A percentile compares a stretch with the other conserved stretches of the same genome.
These are phyloP conservation scores for Mycena chlorophos DNA, from an alignment of 768 basidiomycete species.

Conservation along the genomic window DNA sequence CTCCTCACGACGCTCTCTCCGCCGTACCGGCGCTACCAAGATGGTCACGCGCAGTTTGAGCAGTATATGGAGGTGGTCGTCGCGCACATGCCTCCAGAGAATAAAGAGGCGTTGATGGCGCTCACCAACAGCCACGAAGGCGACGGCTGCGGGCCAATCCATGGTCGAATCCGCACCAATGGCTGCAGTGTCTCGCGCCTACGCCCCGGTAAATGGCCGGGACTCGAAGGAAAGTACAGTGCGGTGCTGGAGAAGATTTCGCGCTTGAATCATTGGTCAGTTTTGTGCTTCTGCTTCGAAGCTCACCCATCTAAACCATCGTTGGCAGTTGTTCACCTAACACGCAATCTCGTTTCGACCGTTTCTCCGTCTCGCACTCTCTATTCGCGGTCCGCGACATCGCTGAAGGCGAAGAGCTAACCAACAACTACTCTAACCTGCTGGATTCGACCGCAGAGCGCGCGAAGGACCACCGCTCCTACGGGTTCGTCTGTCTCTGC, in stretches of 20 bases:
- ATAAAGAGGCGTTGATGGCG: constrained; percentile 2
- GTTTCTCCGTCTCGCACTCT: neutral
- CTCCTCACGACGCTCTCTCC: neutral
- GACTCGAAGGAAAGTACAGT: neutral
- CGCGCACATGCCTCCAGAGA: neutral
- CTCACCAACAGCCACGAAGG: constrained; percentile 1
- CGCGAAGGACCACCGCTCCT: neutral
- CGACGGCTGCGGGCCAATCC: constrained; percentile 4
- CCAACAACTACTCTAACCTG: neutral
- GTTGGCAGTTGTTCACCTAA: neutral
- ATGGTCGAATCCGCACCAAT: neutral
- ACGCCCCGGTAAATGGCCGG: neutral
- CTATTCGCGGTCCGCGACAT: neutral
- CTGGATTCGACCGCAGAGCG: neutral
- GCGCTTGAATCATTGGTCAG: constrained; percentile 9
- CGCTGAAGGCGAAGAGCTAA: constrained; percentile 1
- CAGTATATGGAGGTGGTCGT: neutral
- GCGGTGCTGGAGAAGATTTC: constrained; percentile 1
- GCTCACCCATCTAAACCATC: too few relatives aligned
- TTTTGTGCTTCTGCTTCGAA: too few relatives aligned
- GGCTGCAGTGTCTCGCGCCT: neutral
- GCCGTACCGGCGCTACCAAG: neutral
- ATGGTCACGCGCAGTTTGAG: neutral
- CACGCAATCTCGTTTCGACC: neutral
- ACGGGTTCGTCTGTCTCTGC: neutral